Evolutionary conservation across 495 filamentous ascomycete genomes (phyloP), one percentile per base, ranked within the genome.

Genomic region (Pyrenopolyporus hunteri): DNA sequence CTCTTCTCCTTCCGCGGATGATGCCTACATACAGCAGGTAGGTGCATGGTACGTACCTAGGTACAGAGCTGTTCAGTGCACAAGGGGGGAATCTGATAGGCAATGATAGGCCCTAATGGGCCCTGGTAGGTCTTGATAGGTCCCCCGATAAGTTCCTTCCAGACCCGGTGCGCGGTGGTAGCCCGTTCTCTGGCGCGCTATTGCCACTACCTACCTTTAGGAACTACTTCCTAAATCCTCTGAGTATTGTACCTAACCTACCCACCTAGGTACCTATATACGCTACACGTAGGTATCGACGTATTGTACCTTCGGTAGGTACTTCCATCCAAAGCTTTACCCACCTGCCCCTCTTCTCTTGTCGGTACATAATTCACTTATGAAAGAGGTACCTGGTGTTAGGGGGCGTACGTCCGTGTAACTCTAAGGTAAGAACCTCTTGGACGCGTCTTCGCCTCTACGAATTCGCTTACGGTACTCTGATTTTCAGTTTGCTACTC

Each of bases 331-430:
- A 13, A 50, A 28, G 4, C 5, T 32, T 33, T 28, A 25, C 14
- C 48, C 54, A 49, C 57, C 57, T 49, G 48, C 54, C 57, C 46
- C 51, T 35, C 40, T 28, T 23, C 25, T 25, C 19, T 40, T 17
- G 14, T 19, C 35, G 11, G 16, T 11, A 39, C 35, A 6, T 39
- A 37, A 17, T 13, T 19, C n/a, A n/a, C n/a, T n/a, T n/a, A n/a
- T 37, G 3, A 14, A 36, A 36, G 33, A n/a, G n/a, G n/a, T n/a
- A n/a, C n/a, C n/a, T n/a, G n/a, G n/a, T n/a, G n/a, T n/a, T n/a
- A n/a, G n/a, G n/a, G n/a, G n/a, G n/a, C n/a, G 14, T 6, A 33
- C 10, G 31, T 33, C 14, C 20, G 35, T 11, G 35, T 39, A 39
- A 39, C n/a, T n/a, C n/a, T n/a, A n/a, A n/a, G n/a, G n/a, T n/a